phyloP scores from a whole-genome alignment of 1,284 basidiomycete species.

The Laetiporus sulphureus region DNA sequence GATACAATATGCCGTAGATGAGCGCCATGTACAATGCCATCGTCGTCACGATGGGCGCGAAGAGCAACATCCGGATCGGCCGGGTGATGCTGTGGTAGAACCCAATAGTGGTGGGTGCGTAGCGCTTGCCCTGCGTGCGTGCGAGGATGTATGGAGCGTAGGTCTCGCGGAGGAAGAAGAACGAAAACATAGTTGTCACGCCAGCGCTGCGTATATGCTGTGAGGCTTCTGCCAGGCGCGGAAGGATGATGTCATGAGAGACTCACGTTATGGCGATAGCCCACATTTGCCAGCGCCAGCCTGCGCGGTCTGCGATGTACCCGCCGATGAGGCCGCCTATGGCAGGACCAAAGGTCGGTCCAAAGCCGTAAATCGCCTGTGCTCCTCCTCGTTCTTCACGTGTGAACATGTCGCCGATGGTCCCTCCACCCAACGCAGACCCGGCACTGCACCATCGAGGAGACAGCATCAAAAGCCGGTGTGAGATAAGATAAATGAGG shows the following conservation, averaged over 20 bases:
- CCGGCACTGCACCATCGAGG: slow-evolving; percentile 4
- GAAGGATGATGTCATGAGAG: not conserved
- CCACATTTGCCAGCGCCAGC: slow-evolving; percentile 10
- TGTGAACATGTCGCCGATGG: slow-evolving; percentile 10
- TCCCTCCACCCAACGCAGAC: slow-evolving; percentile 7
- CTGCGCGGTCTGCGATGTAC: slow-evolving; percentile 6
- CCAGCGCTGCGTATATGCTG: slow-evolving; percentile 1
- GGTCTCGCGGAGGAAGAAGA: slow-evolving; percentile 9
- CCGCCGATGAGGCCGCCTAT: slow-evolving; percentile 11
- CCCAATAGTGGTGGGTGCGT: slow-evolving; percentile 4
- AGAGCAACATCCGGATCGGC: slow-evolving; percentile 8
- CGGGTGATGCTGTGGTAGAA: slow-evolving; percentile 6
- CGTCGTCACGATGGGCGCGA: slow-evolving; percentile 6
- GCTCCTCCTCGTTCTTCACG: slow-evolving; percentile 10
- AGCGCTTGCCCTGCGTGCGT: slow-evolving; percentile 5
- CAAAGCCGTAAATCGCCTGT: slow-evolving; percentile 9
- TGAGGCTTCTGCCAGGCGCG: not conserved
- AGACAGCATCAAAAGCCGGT: not conserved
- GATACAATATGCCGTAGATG: slow-evolving; percentile 9
- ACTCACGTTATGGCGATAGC: slow-evolving; percentile 8
- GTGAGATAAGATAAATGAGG: not conserved
- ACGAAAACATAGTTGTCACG: slow-evolving; percentile 4
- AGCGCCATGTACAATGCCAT: slow-evolving; percentile 8
- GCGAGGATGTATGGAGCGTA: slow-evolving; percentile 8
- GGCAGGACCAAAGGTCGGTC: slow-evolving; percentile 9